Base-by-base conservation (phyloP, 129 eudicot species). In the Calendula officinalis region DNA sequence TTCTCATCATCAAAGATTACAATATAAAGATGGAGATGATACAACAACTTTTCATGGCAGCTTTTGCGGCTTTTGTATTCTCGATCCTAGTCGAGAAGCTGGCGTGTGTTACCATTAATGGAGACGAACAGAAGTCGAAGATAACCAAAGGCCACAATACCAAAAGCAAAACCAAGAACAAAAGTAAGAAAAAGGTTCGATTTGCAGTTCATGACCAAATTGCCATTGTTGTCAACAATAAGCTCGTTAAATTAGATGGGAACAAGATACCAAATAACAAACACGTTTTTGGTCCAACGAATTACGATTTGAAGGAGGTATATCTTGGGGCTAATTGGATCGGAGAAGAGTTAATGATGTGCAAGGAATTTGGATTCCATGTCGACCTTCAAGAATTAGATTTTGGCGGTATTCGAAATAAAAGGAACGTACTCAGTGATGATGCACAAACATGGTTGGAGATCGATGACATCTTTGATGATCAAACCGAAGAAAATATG, bases 21-120 rank as follows among this genome's bases (percentile, higher is more conserved):
- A 57, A n/a, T n/a, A n/a, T n/a, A 36, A 38, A 65, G 27, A 73
- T 73, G 72, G 78, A 73, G 60, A 56, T 56, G 61, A 39, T 73
- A 66, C 72, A 73, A 56, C 78, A 65, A 4, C 42, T 73, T 52
- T 66, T 73, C 72, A 14, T 73, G 78, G 78, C 71, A 37, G 71
- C 78, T 39, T 73, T 73, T 65, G 72, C 8, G 3, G 51, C 72
- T 56, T 73, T 65, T 6, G 78, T 66, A 4, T 65, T 73, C 61
- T 73, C 78, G 1, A 57, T 73, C n/a, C 10, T 73, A 46, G 60
- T 65, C 9, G 72, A 73, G 56, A 73, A 38, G 33, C 67, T 65
- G 38, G 41, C 72, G 39, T 46, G 11, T 16, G 32, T 73, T 73
- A 9, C 38, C 39, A 39, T 41, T 8, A 46, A 56, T 14, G 78